Evolutionary conservation across 345 rosid species (phyloP), one percentile per base, ranked within the genome.

Genomic region (Kernera saxatilis): DNA sequence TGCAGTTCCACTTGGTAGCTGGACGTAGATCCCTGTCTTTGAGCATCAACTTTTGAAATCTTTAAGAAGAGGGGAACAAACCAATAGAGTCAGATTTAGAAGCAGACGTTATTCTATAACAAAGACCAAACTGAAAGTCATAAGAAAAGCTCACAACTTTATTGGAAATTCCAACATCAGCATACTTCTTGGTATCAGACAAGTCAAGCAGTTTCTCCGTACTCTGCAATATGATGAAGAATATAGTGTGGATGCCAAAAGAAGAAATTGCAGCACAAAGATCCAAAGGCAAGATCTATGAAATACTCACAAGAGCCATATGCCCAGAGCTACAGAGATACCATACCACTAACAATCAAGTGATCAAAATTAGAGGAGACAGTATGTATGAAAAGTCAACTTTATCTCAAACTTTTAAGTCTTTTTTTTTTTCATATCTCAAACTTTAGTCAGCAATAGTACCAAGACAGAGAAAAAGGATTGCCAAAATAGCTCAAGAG

Each of bases 151-250:
- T 76, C 72, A 80, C 84, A 49, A 71, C 37, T 48, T 52, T 76
- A 61, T 48, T 70, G 35, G 72, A 62, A 51, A 56, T 78, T 66
- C 81, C 80, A 76, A 58, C 70, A 71, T 76, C 77, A 70, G 75
- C 79, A 70, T 46, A 55, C 64, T 74, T 80, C 70, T 70, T 80
- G 41, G 74, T 64, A 40, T 72, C 79, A 73, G 84, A 78, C 66
- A 83, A 69, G 68, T 77, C 79, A 23, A 85, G 75, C 45, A 85
- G 77, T 75, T 78, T 74, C 69, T 83, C 83, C 51, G 80, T 73
- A 69, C 86, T 77, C 89, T 83, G 78, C 80, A 76, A 55, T 54
- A 39, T 29, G 50, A 56, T 36, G 1, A 69, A 70, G n/a, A 48
- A 49, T 62, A 62, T 55, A 70, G n/a, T 23, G 30, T 63, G 53